Conservation (phyloP, 805 yeast genomes). For the Kuraishia ogatae region DNA sequence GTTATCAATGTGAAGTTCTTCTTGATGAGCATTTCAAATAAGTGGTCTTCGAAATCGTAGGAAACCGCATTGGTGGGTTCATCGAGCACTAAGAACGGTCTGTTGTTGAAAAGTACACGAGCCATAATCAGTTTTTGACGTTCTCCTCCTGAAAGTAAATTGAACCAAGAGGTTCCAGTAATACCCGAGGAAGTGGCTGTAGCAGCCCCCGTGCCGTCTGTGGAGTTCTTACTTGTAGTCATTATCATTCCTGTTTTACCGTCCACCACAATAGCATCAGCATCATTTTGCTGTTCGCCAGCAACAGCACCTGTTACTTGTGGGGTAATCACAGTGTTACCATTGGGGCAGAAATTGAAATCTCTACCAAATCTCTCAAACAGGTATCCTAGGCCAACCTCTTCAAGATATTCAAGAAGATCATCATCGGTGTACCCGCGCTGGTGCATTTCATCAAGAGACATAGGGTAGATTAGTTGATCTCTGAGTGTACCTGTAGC, state of each 20-base stretch:
- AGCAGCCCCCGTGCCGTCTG: not conserved
- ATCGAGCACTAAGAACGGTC: constrained; percentile 76
- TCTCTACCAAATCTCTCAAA: constrained; percentile 52
- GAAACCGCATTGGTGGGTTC: constrained; percentile 94
- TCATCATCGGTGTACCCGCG: constrained; percentile 65
- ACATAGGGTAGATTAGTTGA: constrained; percentile 82
- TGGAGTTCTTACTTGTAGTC: constrained; percentile 8
- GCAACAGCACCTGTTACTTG: not conserved
- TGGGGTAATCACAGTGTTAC: not conserved
- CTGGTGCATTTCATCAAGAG: constrained; percentile 68
- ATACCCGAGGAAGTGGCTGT: constrained; percentile 8
- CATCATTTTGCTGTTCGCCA: constrained; percentile 1
- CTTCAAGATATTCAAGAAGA: constrained; percentile 55
- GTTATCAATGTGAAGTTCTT: constrained; percentile 74
- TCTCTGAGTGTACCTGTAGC: constrained; percentile 76
- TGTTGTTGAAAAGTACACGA: constrained; percentile 70
- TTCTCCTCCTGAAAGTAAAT: constrained; percentile 94
- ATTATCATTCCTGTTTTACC: constrained; percentile 9
- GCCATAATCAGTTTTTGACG: constrained; percentile 88
- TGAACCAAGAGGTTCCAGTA: constrained; percentile 50
- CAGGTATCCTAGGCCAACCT: constrained; percentile 76
- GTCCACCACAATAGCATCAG: constrained; percentile 11
- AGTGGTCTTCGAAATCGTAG: constrained; percentile 79
- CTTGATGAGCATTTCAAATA: constrained; percentile 66
- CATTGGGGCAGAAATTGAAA: constrained; percentile 33